These are phyloP conservation scores for Coprinopsis marcescibilis DNA, from an alignment of 768 basidiomycete genomes.

Conservation along the genomic window DNA sequence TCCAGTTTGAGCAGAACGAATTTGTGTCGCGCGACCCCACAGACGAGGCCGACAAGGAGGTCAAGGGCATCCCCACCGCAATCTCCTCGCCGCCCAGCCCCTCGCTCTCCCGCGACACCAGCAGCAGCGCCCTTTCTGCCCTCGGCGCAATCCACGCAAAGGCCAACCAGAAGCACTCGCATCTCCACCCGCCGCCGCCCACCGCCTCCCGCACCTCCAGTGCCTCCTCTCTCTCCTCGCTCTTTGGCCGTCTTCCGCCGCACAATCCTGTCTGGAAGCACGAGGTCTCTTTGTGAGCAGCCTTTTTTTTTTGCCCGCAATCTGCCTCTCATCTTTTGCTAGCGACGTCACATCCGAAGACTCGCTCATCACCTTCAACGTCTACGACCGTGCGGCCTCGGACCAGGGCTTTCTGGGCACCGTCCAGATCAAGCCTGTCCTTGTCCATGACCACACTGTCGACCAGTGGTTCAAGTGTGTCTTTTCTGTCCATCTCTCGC, in stretches of 20 bases:
- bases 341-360: conserved; percentile 93
- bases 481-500: conserved; percentile 12
- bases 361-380: conserved; percentile 78
- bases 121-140: conserved; percentile 50
- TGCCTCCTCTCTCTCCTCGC: conserved; percentile 25
- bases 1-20: conserved; percentile 98
- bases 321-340: conserved; percentile 3
- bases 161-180: conserved; percentile 24
- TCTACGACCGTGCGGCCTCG: conserved; percentile 82
- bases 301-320: conserved; percentile 16
- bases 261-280: conserved; percentile 99
- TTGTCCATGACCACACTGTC: conserved; percentile 90
- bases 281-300: conserved; percentile 92
- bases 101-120: conserved; percentile 20
- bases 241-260: conserved; percentile 63
- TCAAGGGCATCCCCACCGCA: conserved; percentile 72
- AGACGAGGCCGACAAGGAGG: conserved; percentile 80
- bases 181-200: conserved; percentile 27
- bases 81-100: conserved; percentile 39
- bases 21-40: conserved; percentile 91
- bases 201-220: conserved; percentile 30
- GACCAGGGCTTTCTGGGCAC: conserved; percentile 90
- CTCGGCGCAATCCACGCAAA: conserved; percentile 57
- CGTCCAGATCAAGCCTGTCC: conserved; percentile 83
- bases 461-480: conserved; percentile 96